Conservation (phyloP, 768 basidiomycete genomes). For the Galerina sulciceps region DNA sequence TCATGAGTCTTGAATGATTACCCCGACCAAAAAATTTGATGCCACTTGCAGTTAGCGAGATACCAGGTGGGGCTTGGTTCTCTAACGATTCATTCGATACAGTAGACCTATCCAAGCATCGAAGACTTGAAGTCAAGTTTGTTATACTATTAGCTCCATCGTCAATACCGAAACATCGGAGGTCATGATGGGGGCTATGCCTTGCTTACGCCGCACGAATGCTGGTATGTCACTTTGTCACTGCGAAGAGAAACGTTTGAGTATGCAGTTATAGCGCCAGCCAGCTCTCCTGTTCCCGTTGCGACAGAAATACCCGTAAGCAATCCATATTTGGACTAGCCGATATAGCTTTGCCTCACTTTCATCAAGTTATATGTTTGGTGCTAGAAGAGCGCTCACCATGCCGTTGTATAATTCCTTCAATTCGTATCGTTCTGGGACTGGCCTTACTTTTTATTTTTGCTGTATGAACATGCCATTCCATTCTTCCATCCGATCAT, state of each 20-base stretch:
- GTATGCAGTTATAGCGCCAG: no score
- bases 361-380: background rate
- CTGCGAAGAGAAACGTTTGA: no score
- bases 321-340: constrained; percentile 37
- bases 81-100: constrained; percentile 36
- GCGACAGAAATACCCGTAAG: constrained; percentile 4
- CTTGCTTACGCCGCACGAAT: constrained; percentile 10
- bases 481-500: constrained; percentile 31
- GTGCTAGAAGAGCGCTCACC: constrained; percentile 22
- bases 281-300: no score
- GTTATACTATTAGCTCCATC: constrained; percentile 46
- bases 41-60: no score
- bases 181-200: constrained; percentile 37
- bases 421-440: constrained; percentile 38
- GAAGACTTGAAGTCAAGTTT: constrained; percentile 39
- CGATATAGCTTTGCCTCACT: constrained; percentile 33
- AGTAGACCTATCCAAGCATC: constrained; percentile 43
- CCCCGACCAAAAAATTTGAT: no score
- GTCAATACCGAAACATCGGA: constrained; percentile 42
- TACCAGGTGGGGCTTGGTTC: constrained; percentile 26
- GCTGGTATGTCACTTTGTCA: no score
- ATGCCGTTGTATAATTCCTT: constrained; percentile 40
- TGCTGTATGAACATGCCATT: constrained; percentile 35
- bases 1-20: no score
- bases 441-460: background rate